phyloP scores from a whole-genome alignment of 495 filamentous ascomycete genomes.

The Friedmanniomyces simplex region DNA sequence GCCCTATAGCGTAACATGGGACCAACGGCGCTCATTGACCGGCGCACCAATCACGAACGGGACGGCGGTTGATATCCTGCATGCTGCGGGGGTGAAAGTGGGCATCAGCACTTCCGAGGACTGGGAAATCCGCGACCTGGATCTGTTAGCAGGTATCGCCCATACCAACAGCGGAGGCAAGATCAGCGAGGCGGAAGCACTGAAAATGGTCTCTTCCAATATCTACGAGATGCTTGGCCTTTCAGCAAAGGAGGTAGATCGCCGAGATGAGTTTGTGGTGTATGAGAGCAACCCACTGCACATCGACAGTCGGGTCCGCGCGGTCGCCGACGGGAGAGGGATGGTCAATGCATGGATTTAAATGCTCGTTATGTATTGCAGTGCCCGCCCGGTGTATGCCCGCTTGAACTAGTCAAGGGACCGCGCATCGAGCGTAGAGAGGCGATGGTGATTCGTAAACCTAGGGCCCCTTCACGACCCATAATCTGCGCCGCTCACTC shows the following conservation, averaged over 20 bases:
- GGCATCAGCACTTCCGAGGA: constrained; percentile 41
- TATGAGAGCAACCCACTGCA: constrained; percentile 25
- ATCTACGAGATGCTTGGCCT: constrained; percentile 41
- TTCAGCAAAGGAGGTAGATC: constrained; percentile 11
- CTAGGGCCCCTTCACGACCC: too few relatives aligned
- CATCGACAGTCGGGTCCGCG: constrained; percentile 22
- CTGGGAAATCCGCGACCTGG: constrained; percentile 38
- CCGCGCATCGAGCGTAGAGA: too few relatives aligned
- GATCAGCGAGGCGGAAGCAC: constrained; percentile 31
- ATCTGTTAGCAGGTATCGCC: constrained; percentile 41
- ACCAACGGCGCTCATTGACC: constrained; percentile 23
- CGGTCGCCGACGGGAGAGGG: constrained; percentile 14
- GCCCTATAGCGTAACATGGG: constrained; percentile 21
- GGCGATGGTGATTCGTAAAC: too few relatives aligned
- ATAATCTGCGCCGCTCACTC: too few relatives aligned
- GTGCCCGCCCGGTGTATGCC: background rate
- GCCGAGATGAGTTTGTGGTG: constrained; percentile 17
- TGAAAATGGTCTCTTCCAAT: constrained; percentile 39
- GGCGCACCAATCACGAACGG: constrained; percentile 34
- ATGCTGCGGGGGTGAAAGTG: constrained; percentile 36
- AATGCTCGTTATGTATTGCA: background rate
- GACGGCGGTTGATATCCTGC: constrained; percentile 37
- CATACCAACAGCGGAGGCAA: constrained; percentile 36
- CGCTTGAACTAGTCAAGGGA: too few relatives aligned
- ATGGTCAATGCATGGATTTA: constrained; percentile 4